A percentile compares a stretch with the other conserved stretches of the same genome.
phyloP scores from a whole-genome alignment of 345 rosid genomes.

The Lumnitzera littorea region DNA sequence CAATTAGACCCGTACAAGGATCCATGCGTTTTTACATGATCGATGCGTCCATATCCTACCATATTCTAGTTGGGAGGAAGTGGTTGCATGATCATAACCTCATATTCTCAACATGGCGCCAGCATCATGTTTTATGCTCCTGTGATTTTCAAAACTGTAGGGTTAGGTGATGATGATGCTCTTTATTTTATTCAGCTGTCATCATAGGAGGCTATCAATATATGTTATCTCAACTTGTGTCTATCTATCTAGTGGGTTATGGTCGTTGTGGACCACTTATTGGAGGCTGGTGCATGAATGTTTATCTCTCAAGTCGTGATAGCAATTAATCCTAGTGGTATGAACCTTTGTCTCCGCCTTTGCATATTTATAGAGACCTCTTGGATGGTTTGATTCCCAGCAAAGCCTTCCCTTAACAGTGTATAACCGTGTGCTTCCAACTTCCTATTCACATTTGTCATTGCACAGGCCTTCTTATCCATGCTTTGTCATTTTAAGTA shows the following conservation, averaged over 20 bases:
- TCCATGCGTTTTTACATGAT: no score
- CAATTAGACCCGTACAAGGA: no score
- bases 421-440: constrained; percentile 82
- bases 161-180: constrained; percentile 66
- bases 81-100: no score
- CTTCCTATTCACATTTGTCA: constrained; percentile 87
- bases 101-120: no score
- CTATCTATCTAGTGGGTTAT: constrained; percentile 80
- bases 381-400: constrained; percentile 93
- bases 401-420: constrained; percentile 86
- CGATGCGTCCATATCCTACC: no score
- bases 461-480: no score
- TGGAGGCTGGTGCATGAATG: constrained; percentile 93
- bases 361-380: constrained; percentile 98
- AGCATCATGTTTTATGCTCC: constrained; percentile 94
- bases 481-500: no score
- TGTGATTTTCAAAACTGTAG: constrained; percentile 70
- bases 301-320: constrained; percentile 70
- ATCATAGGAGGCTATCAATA: constrained; percentile 87
- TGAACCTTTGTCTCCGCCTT: constrained; percentile 82
- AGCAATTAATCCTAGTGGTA: constrained; percentile 69
- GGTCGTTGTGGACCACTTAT: constrained; percentile 72
- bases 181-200: constrained; percentile 97
- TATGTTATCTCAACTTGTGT: constrained; percentile 73
- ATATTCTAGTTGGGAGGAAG: no score